Conservation (phyloP, 2,329 filamentous ascomycete genomes). For the Penicillium sp. region DNA sequence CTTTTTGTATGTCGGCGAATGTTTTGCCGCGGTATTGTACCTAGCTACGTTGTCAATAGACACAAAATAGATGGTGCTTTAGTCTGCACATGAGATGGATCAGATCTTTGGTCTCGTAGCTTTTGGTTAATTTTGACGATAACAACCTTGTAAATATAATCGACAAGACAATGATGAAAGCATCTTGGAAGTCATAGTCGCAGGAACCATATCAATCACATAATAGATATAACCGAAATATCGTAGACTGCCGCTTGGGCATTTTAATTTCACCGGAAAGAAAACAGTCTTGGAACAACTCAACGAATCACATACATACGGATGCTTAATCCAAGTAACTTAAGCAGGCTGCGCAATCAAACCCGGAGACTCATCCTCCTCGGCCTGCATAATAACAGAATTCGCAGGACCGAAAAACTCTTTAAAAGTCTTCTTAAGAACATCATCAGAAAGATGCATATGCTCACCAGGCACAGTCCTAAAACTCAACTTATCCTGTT, state of each 20-base stretch:
- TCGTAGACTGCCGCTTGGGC: not conserved
- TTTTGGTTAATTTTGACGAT: not conserved
- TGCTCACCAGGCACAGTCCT: slow-evolving; percentile 71
- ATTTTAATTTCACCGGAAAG: not conserved
- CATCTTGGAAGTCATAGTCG: not conserved
- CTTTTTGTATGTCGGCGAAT: not conserved
- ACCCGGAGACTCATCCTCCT: not conserved
- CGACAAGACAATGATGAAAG: not conserved
- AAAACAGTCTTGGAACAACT: not conserved
- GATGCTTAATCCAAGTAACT: not conserved
- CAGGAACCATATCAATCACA: too few relatives aligned
- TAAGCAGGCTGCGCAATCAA: slow-evolving; percentile 21
- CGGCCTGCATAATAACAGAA: not conserved
- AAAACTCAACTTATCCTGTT: slow-evolving; percentile 76
- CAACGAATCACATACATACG: not conserved
- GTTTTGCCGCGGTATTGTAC: slow-evolving; percentile 14
- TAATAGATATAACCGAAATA: not conserved
- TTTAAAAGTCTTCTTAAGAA: slow-evolving; percentile 65
- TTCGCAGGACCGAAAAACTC: slow-evolving; percentile 45
- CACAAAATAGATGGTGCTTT: slow-evolving; percentile 21
- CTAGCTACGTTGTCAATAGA: slow-evolving; percentile 19
- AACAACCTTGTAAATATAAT: too few relatives aligned
- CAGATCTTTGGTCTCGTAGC: not conserved
- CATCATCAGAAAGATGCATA: slow-evolving; percentile 72
- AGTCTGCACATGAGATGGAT: not conserved